Evolutionary conservation across 495 filamentous ascomycete species (phyloP).

Genomic region (Tuber microsphaerosporum): DNA sequence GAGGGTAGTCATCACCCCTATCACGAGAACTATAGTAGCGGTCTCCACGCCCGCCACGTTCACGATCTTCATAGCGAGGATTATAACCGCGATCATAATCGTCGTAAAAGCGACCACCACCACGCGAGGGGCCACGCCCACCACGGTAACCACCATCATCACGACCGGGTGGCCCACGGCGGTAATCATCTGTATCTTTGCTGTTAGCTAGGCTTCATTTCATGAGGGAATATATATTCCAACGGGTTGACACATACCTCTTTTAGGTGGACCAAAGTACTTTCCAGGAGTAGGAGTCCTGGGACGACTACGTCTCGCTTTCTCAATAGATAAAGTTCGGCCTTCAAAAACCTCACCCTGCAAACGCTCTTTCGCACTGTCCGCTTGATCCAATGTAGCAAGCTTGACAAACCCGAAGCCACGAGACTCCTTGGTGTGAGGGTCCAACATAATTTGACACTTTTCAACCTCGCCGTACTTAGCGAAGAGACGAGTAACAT

Average conservation of each 20-base stretch:
- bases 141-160: slow-evolving; percentile 42
- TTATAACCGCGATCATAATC: slow-evolving; percentile 56
- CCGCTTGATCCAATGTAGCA: slow-evolving; percentile 83
- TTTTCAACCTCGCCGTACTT: slow-evolving; percentile 98
- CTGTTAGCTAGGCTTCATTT: slow-evolving; percentile 30
- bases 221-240: slow-evolving; percentile 9
- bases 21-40: slow-evolving; percentile 50
- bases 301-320: slow-evolving; percentile 87
- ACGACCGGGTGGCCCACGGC: slow-evolving; percentile 50
- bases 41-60: slow-evolving; percentile 51
- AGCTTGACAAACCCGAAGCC: slow-evolving; percentile 99
- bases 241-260: slow-evolving; percentile 57
- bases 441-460: slow-evolving; percentile 98
- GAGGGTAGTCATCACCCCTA: slow-evolving; percentile 57
- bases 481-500: slow-evolving; percentile 90
- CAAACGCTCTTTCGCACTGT: slow-evolving; percentile 91
- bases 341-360: slow-evolving; percentile 95
- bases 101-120: slow-evolving; percentile 47
- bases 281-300: slow-evolving; percentile 96
- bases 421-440: slow-evolving; percentile 94
- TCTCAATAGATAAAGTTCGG: slow-evolving; percentile 95
- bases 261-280: slow-evolving; percentile 97
- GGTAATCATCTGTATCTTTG: slow-evolving; percentile 51
- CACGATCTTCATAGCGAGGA: slow-evolving; percentile 54
- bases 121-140: slow-evolving; percentile 42